Base-by-base conservation (phyloP, 306 rosid genomes). In the Biancaea sappan region DNA sequence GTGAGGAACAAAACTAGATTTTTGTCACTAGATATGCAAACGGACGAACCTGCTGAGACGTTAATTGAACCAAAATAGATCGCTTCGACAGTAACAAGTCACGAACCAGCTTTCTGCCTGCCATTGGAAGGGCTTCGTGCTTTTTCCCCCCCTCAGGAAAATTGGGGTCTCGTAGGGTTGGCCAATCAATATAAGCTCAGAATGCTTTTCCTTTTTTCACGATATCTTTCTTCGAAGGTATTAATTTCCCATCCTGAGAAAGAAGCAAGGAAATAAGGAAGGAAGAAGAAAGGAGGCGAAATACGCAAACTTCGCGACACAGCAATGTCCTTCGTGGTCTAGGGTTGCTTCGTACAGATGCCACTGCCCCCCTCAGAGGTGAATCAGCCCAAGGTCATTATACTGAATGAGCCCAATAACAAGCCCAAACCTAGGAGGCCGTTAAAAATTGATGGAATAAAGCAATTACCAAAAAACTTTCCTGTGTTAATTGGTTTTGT, bases 41-140 rank as follows among this genome's bases (percentile, higher is more conserved):
- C 3, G 18, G 68, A 58, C 52, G 44, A 76, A 90, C 96, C 89
- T 77, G 85, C 7, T 61, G 88, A 38, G 81, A 68, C 22, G 79
- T 56, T 8, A 69, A 79, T 51, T 68, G 92, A 85, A 73, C 79
- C 75, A 85, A 53, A 46, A 79, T 74, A 31, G 86, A 77, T 71
- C 66, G 84, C 18, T 79, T 81, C 53, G 89, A 83, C 47, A 90
- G 83, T 41, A 86, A 66, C 26, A 90, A 79, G 79, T 90, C 96
- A n/a, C 94, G 92, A 78, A 92, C 81, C 44, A 90, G 86, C 85
- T 90, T 92, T 77, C 85, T 73, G 31, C 84, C 59, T 1, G 94
- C 86, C 98, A 87, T 76, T 54, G 41, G 44, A 22, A 41, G 70
- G 72, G 59, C 21, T 8, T 50, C 7, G 63, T 0, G 10, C 24